These are phyloP conservation scores for Escovopsis sp. DNA, from an alignment of 2,329 filamentous ascomycete species.

Conservation along the genomic window DNA sequence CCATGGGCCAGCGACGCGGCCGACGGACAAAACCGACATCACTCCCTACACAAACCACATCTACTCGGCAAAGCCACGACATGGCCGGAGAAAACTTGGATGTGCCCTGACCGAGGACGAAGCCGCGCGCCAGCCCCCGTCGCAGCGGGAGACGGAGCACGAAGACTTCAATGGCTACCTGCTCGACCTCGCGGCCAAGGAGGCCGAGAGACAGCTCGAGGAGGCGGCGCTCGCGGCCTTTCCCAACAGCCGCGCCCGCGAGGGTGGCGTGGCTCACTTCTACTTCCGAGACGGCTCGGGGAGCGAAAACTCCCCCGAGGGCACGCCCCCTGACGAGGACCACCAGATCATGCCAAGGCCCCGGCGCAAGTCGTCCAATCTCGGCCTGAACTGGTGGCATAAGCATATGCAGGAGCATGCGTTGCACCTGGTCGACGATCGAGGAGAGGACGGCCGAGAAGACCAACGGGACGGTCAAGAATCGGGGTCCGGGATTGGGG, in stretches of 20 bases:
- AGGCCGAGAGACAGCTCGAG: slow-evolving; percentile 65
- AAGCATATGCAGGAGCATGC: slow-evolving; percentile 69
- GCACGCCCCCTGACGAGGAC: slow-evolving; percentile 18
- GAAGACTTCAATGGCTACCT: slow-evolving; percentile 63
- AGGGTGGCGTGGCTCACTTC: slow-evolving; percentile 58
- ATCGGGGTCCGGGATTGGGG: no score
- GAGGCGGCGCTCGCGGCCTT: slow-evolving; percentile 65
- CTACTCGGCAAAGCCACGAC: slow-evolving; percentile 29
- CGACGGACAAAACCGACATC: slow-evolving; percentile 58
- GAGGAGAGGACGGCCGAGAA: slow-evolving; percentile 13
- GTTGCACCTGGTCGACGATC: slow-evolving; percentile 42
- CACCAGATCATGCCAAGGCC: slow-evolving; percentile 13
- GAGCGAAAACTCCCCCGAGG: slow-evolving; percentile 32
- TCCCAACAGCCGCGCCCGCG: slow-evolving; percentile 53
- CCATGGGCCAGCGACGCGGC: slow-evolving; percentile 42
- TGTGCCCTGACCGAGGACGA: slow-evolving; percentile 14
- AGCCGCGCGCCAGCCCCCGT: slow-evolving; percentile 18
- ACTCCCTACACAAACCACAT: slow-evolving; percentile 48
- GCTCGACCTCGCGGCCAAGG: slow-evolving; percentile 62
- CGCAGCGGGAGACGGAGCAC: slow-evolving; percentile 55
- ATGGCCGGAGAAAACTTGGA: slow-evolving; percentile 18
- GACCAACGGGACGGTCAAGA: slow-evolving; percentile 12
- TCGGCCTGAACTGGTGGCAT: slow-evolving; percentile 57
- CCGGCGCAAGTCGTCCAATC: slow-evolving; percentile 45
- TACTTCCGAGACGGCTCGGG: slow-evolving; percentile 49